Conservation (phyloP, 768 basidiomycete species). For the Macrolepiota albuminosa region DNA sequence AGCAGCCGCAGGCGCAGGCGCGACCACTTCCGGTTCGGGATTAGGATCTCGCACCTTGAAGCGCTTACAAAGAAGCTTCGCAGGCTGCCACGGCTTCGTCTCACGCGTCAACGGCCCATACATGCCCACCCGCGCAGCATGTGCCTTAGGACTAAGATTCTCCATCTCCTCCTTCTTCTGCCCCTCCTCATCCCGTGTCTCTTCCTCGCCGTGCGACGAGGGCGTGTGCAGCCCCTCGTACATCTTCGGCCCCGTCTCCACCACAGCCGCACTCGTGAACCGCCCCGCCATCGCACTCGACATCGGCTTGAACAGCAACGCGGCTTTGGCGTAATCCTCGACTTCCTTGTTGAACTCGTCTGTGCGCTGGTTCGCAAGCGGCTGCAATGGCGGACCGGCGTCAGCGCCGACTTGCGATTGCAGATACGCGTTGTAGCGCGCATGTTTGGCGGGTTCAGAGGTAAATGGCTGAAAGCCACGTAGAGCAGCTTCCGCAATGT, state of each 20-base stretch:
- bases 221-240: slow-evolving; percentile 70
- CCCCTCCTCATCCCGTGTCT: slow-evolving; percentile 37
- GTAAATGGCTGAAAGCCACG: slow-evolving; percentile 89
- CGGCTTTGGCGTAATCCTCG: slow-evolving; percentile 81
- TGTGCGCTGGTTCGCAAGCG: slow-evolving; percentile 50
- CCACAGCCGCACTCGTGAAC: slow-evolving; percentile 77
- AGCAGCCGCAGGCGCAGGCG: slow-evolving; percentile 21
- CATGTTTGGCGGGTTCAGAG: slow-evolving; percentile 71
- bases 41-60: slow-evolving; percentile 91
- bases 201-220: slow-evolving; percentile 37
- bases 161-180: slow-evolving; percentile 41
- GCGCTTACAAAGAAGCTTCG: slow-evolving; percentile 84
- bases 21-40: slow-evolving; percentile 42
- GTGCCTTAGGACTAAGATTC: slow-evolving; percentile 68
- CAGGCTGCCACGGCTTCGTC: slow-evolving; percentile 70
- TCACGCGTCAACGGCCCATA: slow-evolving; percentile 86
- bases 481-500: slow-evolving; percentile 82
- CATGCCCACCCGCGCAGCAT: slow-evolving; percentile 85
- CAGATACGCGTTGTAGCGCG: slow-evolving; percentile 81
- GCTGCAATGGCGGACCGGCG: slow-evolving; percentile 45
- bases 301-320: slow-evolving; percentile 87
- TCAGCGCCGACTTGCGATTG: slow-evolving; percentile 58
- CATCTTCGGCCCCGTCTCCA: slow-evolving; percentile 61
- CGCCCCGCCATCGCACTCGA: slow-evolving; percentile 89
- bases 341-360: slow-evolving; percentile 81